These are phyloP conservation scores for Claviceps monticola DNA, from an alignment of 2,329 filamentous ascomycete species.

Conservation along the genomic window DNA sequence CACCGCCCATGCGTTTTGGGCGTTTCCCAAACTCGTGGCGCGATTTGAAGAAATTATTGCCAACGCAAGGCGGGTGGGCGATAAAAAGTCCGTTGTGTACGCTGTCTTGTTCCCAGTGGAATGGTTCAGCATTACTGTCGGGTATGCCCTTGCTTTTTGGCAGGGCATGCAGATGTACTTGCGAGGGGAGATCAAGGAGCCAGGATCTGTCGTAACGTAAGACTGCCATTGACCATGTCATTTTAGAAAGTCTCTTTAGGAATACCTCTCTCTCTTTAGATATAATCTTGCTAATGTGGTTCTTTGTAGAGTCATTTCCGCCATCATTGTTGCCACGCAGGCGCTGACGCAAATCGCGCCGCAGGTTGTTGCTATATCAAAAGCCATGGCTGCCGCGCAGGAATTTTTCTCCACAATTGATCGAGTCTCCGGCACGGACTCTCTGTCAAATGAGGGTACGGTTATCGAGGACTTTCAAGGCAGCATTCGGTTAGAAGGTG, in stretches of 20 bases:
- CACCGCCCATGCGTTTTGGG: slow-evolving; percentile 37
- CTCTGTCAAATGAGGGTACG: slow-evolving; percentile 23
- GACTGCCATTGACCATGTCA: slow-evolving; percentile 5
- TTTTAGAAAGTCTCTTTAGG: slow-evolving; percentile 14
- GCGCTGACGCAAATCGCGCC: slow-evolving; percentile 33
- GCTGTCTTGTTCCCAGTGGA: slow-evolving; percentile 30
- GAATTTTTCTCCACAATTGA: slow-evolving; percentile 35
- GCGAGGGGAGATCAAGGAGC: slow-evolving; percentile 28
- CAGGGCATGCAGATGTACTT: slow-evolving; percentile 34
- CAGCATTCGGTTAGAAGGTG: slow-evolving; percentile 32
- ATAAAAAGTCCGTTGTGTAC: slow-evolving; percentile 29
- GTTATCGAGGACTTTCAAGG: slow-evolving; percentile 19
- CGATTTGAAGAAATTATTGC: slow-evolving; percentile 29
- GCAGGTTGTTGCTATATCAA: slow-evolving; percentile 29
- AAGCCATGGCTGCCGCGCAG: slow-evolving; percentile 30
- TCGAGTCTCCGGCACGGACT: slow-evolving; percentile 28
- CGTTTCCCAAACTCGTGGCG: slow-evolving; percentile 26
- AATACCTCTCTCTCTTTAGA: background rate
- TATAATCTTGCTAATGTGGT: background rate
- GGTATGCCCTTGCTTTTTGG: slow-evolving; percentile 37
- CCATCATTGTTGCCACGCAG: slow-evolving; percentile 31
- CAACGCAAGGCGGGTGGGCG: slow-evolving; percentile 23
- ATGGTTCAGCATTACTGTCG: slow-evolving; percentile 33
- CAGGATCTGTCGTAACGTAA: slow-evolving; percentile 33
- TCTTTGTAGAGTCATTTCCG: slow-evolving; percentile 28